A percentile compares a stretch with the other conserved stretches of the same genome.
Evolutionary conservation across 164 flowering plant species (phyloP).

Genomic region (Houttuynia cordata): DNA sequence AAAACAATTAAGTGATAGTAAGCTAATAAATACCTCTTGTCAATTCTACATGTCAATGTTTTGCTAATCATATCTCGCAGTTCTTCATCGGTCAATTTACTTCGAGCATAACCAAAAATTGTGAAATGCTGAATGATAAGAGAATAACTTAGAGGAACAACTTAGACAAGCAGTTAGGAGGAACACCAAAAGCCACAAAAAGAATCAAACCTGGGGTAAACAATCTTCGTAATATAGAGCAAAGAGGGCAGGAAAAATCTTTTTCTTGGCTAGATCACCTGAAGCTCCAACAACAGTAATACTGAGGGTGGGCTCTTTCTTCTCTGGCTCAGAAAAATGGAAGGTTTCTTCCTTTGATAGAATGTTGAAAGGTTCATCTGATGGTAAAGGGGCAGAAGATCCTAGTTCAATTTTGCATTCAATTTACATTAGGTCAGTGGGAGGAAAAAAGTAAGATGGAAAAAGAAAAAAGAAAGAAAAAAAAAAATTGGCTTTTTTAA

Average conservation of each 20-base stretch:
- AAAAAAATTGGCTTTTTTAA: not conserved
- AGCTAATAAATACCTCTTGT: conserved; percentile 35
- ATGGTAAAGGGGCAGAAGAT: conserved; percentile 7
- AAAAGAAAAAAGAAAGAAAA: not conserved
- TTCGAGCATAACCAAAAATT: conserved; percentile 68
- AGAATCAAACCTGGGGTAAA: conserved; percentile 48
- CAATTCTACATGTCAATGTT: conserved; percentile 73
- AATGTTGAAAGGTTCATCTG: conserved; percentile 16
- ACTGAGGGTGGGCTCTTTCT: conserved; percentile 36
- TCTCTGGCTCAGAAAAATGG: conserved; percentile 12
- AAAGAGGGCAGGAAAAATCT: conserved; percentile 88
- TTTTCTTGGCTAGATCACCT: conserved; percentile 84
- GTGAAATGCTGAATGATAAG: conserved; percentile 43
- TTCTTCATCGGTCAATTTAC: conserved; percentile 58
- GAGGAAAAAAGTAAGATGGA: not conserved
- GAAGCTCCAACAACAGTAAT: conserved; percentile 90
- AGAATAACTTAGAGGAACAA: not conserved
- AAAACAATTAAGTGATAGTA: not conserved
- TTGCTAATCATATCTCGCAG: conserved; percentile 51
- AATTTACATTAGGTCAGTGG: not conserved
- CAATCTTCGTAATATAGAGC: conserved; percentile 73
- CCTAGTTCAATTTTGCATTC: conserved; percentile 8
- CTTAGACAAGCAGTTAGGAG: not conserved
- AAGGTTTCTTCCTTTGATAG: conserved; percentile 13
- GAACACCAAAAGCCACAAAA: not conserved